phyloP scores from a whole-genome alignment of 805 yeast species.

The Starmerella asiatica region DNA sequence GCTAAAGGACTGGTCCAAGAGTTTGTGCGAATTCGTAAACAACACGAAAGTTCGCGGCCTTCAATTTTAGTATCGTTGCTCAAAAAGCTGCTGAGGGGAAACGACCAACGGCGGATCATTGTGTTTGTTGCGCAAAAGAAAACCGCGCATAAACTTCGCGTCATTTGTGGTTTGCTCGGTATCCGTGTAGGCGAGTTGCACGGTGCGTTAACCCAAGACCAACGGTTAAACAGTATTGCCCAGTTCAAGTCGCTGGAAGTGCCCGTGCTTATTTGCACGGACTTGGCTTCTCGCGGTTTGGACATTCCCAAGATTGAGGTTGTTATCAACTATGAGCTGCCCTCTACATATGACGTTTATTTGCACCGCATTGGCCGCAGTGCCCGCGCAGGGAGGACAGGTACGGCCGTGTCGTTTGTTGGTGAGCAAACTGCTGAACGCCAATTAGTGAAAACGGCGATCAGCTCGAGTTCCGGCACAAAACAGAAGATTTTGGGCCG shows the following conservation, averaged over 20 bases:
- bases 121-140: slow-evolving; percentile 89
- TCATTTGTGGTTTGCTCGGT: slow-evolving; percentile 69
- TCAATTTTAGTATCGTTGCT: slow-evolving; percentile 65
- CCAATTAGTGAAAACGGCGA: slow-evolving; percentile 77
- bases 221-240: slow-evolving; percentile 72
- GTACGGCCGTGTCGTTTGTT: slow-evolving; percentile 83
- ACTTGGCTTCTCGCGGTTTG: slow-evolving; percentile 96
- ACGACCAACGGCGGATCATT: slow-evolving; percentile 50
- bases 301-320: slow-evolving; percentile 96
- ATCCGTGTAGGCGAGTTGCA: slow-evolving; percentile 64
- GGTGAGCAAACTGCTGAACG: slow-evolving; percentile 86
- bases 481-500: slow-evolving; percentile 58
- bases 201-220: slow-evolving; percentile 77
- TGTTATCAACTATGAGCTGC: slow-evolving; percentile 93
- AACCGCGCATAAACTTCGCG: slow-evolving; percentile 73
- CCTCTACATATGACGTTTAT: slow-evolving; percentile 79
- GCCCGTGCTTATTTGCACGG: slow-evolving; percentile 88
- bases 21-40: slow-evolving; percentile 82
- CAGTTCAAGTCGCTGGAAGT: slow-evolving; percentile 71
- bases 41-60: slow-evolving; percentile 55
- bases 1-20: slow-evolving; percentile 86
- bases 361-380: slow-evolving; percentile 98
- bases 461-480: slow-evolving; percentile 34
- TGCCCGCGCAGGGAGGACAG: slow-evolving; percentile 97
- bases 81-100: slow-evolving; percentile 39